Conservation (phyloP, 495 filamentous ascomycete genomes). For the Recurvomyces mirabilis region DNA sequence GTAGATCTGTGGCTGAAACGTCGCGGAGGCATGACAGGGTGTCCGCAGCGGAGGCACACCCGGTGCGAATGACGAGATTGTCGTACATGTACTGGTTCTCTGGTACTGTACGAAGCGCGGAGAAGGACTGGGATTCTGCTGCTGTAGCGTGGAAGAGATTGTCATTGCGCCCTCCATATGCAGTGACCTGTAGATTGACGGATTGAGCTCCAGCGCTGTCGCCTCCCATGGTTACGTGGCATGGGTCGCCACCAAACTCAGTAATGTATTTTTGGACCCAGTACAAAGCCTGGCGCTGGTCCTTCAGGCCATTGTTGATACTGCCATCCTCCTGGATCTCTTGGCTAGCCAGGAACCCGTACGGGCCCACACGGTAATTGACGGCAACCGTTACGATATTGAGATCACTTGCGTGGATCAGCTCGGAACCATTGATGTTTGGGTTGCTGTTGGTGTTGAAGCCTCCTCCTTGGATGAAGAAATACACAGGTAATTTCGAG, state of each 20-base stretch:
- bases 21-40: conserved; percentile 49
- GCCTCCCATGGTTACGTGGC: conserved; percentile 60
- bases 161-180: conserved; percentile 45
- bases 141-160: conserved; percentile 52
- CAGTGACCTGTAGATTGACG: conserved; percentile 54
- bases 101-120: conserved; percentile 43
- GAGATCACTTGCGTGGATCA: conserved; percentile 47
- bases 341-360: conserved; percentile 58
- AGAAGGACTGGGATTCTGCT: conserved; percentile 56
- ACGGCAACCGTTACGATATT: conserved; percentile 62
- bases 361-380: conserved; percentile 61
- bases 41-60: conserved; percentile 37
- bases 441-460: conserved; percentile 52
- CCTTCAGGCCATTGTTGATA: conserved; percentile 60
- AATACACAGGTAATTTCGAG: conserved; percentile 53
- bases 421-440: conserved; percentile 52
- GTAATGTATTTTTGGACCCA: conserved; percentile 44
- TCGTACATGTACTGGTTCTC: conserved; percentile 58
- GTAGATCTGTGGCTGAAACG: conserved; percentile 39
- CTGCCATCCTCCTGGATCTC: conserved; percentile 43
- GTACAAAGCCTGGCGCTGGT: conserved; percentile 53
- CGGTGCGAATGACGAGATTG: conserved; percentile 44
- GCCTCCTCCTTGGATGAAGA: conserved; percentile 70
- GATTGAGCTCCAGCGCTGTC: conserved; percentile 61
- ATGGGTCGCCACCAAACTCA: conserved; percentile 62